These are phyloP conservation scores for Balamuthia mandrillaris DNA, from an alignment of 208 protist genomes.

Conservation along the genomic window DNA sequence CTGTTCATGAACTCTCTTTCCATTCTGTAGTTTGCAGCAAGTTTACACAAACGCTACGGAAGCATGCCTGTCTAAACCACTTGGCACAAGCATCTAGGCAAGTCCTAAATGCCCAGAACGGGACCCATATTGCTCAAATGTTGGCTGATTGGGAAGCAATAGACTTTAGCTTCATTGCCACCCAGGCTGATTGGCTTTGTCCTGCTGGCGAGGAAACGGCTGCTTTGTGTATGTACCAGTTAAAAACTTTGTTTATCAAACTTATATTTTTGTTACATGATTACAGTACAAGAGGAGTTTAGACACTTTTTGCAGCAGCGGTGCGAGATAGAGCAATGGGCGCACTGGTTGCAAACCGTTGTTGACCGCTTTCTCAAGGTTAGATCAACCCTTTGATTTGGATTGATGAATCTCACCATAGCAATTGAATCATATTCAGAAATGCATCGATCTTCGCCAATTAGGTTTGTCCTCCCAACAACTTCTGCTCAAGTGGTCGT, in stretches of 20 bases:
- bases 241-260: not conserved
- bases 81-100: not conserved
- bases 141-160: not conserved
- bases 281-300: conserved; percentile 1
- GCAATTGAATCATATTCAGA: not conserved
- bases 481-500: conserved; percentile 32
- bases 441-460: not conserved
- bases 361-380: not conserved
- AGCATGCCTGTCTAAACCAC: conserved; percentile 8
- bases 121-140: not conserved
- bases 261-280: not conserved
- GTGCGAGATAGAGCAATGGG: conserved; percentile 6
- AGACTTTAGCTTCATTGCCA: not conserved
- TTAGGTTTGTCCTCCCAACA: not conserved
- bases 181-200: not conserved
- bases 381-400: not conserved
- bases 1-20: not conserved
- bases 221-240: not conserved
- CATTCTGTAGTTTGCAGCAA: not conserved
- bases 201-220: not conserved
- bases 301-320: conserved; percentile 8
- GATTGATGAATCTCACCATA: not conserved
- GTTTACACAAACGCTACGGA: not conserved
- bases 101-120: not conserved
- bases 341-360: not conserved